Percentiles rank a stretch among this genome's conserved stretches.
phyloP scores from a whole-genome alignment of 176 grass and related monocot species.

The Aegilops speltoides region DNA sequence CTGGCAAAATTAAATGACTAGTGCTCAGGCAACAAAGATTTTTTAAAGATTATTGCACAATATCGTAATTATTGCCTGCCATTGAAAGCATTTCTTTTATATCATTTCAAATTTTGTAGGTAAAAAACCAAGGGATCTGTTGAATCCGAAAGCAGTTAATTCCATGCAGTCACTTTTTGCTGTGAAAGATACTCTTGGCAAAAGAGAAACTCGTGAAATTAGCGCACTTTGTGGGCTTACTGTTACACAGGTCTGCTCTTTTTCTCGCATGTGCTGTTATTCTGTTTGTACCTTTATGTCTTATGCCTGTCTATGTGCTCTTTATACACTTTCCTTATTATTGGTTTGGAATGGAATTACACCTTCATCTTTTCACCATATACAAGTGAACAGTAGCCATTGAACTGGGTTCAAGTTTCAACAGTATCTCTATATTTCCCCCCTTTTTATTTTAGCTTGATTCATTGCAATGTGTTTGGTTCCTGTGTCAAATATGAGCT shows the following conservation, averaged over 20 bases:
- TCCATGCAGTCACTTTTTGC: slow-evolving; percentile 97
- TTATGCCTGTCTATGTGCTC: slow-evolving; percentile 3
- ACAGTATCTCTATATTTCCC: neutral
- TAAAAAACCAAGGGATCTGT: slow-evolving; percentile 90
- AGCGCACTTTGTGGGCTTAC: slow-evolving; percentile 75
- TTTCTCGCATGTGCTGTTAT: slow-evolving; percentile 10
- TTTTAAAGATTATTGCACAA: neutral
- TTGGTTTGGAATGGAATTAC: neutral
- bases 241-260: slow-evolving; percentile 77
- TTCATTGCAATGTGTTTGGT: neutral
- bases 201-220: slow-evolving; percentile 92
- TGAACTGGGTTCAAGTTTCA: neutral
- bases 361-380: neutral
- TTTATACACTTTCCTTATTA: neutral
- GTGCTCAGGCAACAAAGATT: neutral
- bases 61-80: slow-evolving; percentile 1
- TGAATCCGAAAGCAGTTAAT: slow-evolving; percentile 88
- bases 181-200: slow-evolving; percentile 90
- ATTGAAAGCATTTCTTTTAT: slow-evolving; percentile 30
- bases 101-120: slow-evolving; percentile 46
- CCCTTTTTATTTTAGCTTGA: neutral
- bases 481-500: neutral
- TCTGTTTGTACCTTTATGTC: slow-evolving; percentile 15
- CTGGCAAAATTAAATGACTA: neutral
- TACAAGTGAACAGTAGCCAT: slow-evolving; percentile 1